Evolutionary conservation across 495 filamentous ascomycete species (phyloP), one percentile per base, ranked within the genome.

Genomic region (Xylaria venustula): DNA sequence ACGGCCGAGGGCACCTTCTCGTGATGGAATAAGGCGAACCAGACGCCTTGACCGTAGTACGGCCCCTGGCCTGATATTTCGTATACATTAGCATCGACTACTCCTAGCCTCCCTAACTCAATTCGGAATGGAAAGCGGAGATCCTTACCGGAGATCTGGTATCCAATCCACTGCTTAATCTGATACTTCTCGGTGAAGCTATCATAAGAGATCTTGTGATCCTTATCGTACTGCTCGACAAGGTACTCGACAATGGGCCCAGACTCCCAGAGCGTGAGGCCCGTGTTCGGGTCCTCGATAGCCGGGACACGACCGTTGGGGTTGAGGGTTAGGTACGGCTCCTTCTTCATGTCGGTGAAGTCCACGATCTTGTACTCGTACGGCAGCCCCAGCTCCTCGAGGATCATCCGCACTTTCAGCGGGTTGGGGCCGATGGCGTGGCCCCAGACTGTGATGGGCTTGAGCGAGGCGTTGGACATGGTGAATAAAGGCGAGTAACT

Each of bases 211-310:
- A 90, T 63, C 52, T 75, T 82, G 58, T 83, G 67, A 6, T 83
- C 66, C 58, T 76, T 85, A 73, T 89, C 85, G 67, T 89, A 89
- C 19, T 77, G 79, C n/a, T 87, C 84, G 36, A 87, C 66, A 17
- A 90, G 71, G 65, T 90, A 90, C 54, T 85, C 73, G 42, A 89
- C 64, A 63, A 88, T 88, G 4, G 88, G 86, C 20, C 87, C 87
- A 1, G 83, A 85, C 66, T 91, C 88, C 86, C 87, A 91, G 12
- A 92, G 66, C 0, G 75, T 85, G 62, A 88, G 73, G 2, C 70
- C 74, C 44, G 77, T 79, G 75, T 92, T 91, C 0, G 75, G 78
- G 48, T 80, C 78, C 26, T 76, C 65, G 54, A 78, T 68, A 0
- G 78, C 58, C 0, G 81, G 85, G 0, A 85, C 67, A 2, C 88